Percentiles rank a stretch among this genome's conserved stretches.
Conservation (phyloP, 1,139 yeast genomes). For the Hyphopichia burtonii region DNA sequence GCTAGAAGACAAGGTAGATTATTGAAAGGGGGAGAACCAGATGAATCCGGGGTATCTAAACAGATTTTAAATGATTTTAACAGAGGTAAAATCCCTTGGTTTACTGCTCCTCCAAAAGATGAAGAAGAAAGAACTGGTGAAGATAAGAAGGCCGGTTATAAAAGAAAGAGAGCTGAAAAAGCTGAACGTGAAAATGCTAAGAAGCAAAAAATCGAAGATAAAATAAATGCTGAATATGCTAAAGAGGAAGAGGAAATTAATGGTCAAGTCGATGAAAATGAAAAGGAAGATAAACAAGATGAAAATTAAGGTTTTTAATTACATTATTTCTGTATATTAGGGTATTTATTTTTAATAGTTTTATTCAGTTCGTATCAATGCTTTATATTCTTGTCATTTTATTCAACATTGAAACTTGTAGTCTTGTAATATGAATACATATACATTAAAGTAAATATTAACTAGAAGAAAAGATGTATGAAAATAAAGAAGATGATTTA, state of each 20-base stretch:
- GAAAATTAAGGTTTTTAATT: neutral
- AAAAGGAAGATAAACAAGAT: neutral
- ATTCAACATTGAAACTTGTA: neutral
- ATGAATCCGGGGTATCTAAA: slow-evolving; percentile 90
- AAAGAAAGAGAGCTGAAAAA: slow-evolving; percentile 50
- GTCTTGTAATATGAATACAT: neutral
- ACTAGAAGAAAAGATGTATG: neutral
- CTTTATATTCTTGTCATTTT: neutral
- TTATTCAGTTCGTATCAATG: neutral
- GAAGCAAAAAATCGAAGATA: slow-evolving; percentile 5
- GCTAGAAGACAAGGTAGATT: slow-evolving; percentile 93
- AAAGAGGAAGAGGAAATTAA: slow-evolving; percentile 1
- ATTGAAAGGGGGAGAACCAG: slow-evolving; percentile 97
- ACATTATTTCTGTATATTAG: slow-evolving; percentile 1
- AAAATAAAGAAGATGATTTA: neutral
- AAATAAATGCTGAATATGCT: slow-evolving; percentile 3
- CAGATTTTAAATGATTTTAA: slow-evolving; percentile 90
- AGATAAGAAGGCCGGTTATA: slow-evolving; percentile 54
- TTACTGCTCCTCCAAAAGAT: slow-evolving; percentile 86
- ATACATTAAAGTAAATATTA: neutral
- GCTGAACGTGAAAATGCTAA: slow-evolving; percentile 26
- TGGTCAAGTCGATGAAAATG: slow-evolving; percentile 2
- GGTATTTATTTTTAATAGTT: neutral
- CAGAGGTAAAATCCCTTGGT: slow-evolving; percentile 98
- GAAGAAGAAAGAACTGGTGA: slow-evolving; percentile 52